Percentiles rank a stretch among this genome's conserved stretches.
Conservation (phyloP, 495 filamentous ascomycete species). For the Xylona heveae region DNA sequence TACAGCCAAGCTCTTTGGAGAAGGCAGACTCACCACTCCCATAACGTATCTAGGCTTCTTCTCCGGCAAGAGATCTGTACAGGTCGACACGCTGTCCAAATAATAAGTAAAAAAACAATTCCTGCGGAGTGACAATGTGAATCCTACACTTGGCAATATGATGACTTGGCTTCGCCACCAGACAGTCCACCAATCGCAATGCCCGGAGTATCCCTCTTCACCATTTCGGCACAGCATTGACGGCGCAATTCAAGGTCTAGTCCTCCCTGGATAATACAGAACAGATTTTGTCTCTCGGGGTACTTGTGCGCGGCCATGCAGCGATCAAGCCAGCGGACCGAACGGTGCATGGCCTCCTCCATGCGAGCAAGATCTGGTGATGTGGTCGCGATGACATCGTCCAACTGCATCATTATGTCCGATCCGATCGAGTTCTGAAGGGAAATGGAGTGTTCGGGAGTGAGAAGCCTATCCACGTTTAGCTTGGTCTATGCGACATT, state of each 20-base stretch:
- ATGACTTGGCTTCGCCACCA: constrained; percentile 57
- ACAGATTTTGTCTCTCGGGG: constrained; percentile 75
- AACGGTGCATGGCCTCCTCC: constrained; percentile 85
- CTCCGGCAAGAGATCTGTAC: constrained; percentile 68
- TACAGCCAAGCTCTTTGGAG: not conserved
- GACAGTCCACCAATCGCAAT: constrained; percentile 92
- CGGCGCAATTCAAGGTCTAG: constrained; percentile 73
- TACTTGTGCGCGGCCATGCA: constrained; percentile 84
- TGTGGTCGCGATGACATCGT: constrained; percentile 91
- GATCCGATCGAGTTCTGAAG: constrained; percentile 94
- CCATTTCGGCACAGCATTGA: constrained; percentile 78
- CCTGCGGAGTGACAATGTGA: constrained; percentile 3
- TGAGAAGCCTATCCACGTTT: constrained; percentile 41
- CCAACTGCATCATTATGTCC: constrained; percentile 98
- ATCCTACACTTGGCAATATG: constrained; percentile 27
- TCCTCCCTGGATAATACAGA: constrained; percentile 96
- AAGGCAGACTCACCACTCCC: constrained; percentile 46
- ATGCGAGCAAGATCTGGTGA: constrained; percentile 74
- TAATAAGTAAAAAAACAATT: not conserved
- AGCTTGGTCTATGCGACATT: not conserved
- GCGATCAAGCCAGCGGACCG: constrained; percentile 94
- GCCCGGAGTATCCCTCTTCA: constrained; percentile 73
- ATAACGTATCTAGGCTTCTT: constrained; percentile 92
- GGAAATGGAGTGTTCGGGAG: constrained; percentile 89
- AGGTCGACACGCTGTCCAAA: constrained; percentile 47